Evolutionary conservation across 2,329 filamentous ascomycete species (phyloP), one percentile per base, ranked within the genome.

Genomic region (Xylariaceae sp.): DNA sequence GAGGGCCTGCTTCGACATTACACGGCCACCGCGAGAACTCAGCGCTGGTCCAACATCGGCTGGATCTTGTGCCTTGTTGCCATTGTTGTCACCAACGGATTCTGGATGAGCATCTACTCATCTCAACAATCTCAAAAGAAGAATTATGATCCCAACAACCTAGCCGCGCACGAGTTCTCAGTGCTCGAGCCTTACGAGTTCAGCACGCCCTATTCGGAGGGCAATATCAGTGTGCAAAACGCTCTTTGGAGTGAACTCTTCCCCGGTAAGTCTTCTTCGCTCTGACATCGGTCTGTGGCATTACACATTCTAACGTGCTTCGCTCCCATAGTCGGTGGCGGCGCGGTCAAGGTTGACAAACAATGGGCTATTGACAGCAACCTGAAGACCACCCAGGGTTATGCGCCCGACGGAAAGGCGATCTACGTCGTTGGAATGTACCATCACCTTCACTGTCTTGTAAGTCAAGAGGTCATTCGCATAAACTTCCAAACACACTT

Each of bases 391-490:
- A 42, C 39, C 18, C 39, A 42, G 18, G 39, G 39, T 27, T 42
- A 42, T 18, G 39, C 39, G 12, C 18, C 39, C 12, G 39, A 42
- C 18, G 39, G 39, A n/a, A 42, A 42, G 18, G 39, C 39, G 17
- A 42, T 42, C 15, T 42, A 42, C 18, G 39, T 42, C 22, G 39
- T 42, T n/a, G 39, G 12, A n/a, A 19, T 19, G 39, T 42, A 42
- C 22, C 39, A 42, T 19, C 39, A 42, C 11, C 39, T 42, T 42
- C 39, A 42, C 39, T 42, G 39, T 42, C 14, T 42, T 27, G 39
- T 42, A 42, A 42, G 39, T 19, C 39, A n/a, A 14, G 22, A 42
- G 12, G 22, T 19, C 11, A 42, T 19, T n/a, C 12, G 11, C 11
- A n/a, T 12, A 42, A 42, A 42, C 17, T 27, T n/a, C 5, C 15